Evolutionary conservation across 2,329 filamentous ascomycete species (phyloP).

Genomic region (Fusarium odoratissimum): DNA sequence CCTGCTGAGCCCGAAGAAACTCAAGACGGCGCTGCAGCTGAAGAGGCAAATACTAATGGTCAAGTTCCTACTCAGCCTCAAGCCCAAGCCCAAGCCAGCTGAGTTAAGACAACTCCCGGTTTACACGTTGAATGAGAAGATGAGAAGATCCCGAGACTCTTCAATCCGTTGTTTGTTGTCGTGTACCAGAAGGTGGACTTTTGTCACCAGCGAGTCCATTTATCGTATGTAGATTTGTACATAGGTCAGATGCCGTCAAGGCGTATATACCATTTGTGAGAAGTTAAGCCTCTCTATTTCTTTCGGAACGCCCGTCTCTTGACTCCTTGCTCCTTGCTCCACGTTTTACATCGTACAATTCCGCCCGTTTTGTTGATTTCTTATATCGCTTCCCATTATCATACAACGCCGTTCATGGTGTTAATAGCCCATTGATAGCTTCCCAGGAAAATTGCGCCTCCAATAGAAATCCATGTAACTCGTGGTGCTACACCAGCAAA

Average conservation of each 20-base stretch:
- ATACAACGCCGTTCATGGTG: conserved; percentile 59
- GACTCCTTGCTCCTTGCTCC: conserved; percentile 27
- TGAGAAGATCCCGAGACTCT: neutral
- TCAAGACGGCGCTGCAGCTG: conserved; percentile 25
- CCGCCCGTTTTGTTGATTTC: conserved; percentile 3
- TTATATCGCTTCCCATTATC: neutral
- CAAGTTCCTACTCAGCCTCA: conserved; percentile 15
- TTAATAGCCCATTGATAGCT: conserved; percentile 93
- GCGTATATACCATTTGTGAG: conserved; percentile 43
- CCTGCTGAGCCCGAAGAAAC: conserved; percentile 38
- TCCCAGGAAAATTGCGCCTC: conserved; percentile 93
- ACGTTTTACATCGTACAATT: conserved; percentile 36
- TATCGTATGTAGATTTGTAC: conserved; percentile 42
- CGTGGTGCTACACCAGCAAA: conserved; percentile 83
- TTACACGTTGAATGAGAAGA: conserved; percentile 2
- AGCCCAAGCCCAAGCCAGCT: conserved; percentile 23
- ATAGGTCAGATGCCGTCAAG: conserved; percentile 36
- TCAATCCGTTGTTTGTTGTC: conserved; percentile 1
- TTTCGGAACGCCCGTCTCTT: conserved; percentile 15
- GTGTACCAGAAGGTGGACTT: conserved; percentile 22
- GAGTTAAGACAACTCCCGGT: neutral
- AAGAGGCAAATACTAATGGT: conserved; percentile 32
- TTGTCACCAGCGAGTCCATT: conserved; percentile 30
- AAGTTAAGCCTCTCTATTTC: conserved; percentile 32
- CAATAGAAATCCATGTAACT: conserved; percentile 93